Evolutionary conservation across 495 filamentous ascomycete species (phyloP).

Genomic region (Extremus antarcticus): DNA sequence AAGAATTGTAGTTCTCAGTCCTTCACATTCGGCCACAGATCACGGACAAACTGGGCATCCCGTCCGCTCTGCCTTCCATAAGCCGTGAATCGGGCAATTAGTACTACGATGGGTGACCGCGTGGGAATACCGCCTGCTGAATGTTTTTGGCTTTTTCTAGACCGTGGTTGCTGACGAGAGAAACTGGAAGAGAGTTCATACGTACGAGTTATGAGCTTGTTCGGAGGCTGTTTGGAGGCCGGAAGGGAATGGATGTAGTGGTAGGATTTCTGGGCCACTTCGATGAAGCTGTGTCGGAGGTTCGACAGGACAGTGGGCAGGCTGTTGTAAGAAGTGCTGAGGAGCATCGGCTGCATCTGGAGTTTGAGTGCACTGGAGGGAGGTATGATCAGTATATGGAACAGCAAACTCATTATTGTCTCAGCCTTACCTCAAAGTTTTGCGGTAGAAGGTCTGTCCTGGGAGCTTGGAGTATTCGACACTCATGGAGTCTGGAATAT

Average conservation of each 20-base stretch:
- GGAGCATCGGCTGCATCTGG: conserved; percentile 78
- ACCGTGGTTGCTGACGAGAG: not conserved
- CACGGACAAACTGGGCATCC: not conserved
- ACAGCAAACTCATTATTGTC: not conserved
- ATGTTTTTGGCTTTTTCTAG: not conserved
- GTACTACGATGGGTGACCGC: not conserved
- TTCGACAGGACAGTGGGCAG: conserved; percentile 56
- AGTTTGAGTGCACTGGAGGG: conserved; percentile 59
- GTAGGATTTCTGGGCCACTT: conserved; percentile 75
- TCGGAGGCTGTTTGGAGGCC: conserved; percentile 40
- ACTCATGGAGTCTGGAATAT: conserved; percentile 55
- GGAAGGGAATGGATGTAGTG: conserved; percentile 59
- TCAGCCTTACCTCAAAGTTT: conserved; percentile 48
- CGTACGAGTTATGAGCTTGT: conserved; percentile 50
- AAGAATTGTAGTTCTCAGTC: not conserved
- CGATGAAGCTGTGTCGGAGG: conserved; percentile 60
- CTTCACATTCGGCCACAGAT: not conserved
- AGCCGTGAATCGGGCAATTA: not conserved
- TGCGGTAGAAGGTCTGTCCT: conserved; percentile 66
- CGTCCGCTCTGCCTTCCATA: not conserved
- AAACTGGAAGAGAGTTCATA: conserved; percentile 3
- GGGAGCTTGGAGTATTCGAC: conserved; percentile 60
- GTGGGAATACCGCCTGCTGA: not conserved
- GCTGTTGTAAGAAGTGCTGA: conserved; percentile 74
- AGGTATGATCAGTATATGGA: not conserved